A percentile compares a stretch with the other conserved stretches of the same genome.
These are phyloP conservation scores for Carex pumila DNA, from an alignment of 176 grass and related monocot genomes.

Conservation along the genomic window DNA sequence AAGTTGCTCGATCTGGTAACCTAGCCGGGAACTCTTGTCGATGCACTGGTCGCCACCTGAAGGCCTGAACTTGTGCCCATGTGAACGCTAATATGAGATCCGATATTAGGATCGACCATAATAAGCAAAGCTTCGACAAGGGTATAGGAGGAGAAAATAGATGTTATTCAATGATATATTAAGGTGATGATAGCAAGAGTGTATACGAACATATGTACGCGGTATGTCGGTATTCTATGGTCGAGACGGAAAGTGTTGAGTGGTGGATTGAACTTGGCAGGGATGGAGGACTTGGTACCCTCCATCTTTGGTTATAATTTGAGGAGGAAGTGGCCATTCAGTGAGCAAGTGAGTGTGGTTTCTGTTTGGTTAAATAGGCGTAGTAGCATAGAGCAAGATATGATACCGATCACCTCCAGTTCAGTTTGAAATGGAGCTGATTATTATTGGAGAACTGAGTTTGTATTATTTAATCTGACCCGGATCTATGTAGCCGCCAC, in stretches of 20 bases:
- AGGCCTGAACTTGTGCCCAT: constrained; percentile 21
- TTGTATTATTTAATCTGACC: not conserved
- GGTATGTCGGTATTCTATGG: constrained; percentile 3
- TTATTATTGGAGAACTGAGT: not conserved
- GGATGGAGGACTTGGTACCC: not conserved
- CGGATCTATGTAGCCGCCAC: not conserved
- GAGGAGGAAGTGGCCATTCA: not conserved
- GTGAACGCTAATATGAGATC: constrained; percentile 26
- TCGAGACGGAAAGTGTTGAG: constrained; percentile 17
- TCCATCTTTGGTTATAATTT: not conserved
- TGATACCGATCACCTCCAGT: not conserved
- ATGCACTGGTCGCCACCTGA: constrained; percentile 35
- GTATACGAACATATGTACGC: constrained; percentile 16
- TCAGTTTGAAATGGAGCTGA: not conserved
- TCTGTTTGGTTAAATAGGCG: constrained; percentile 3
- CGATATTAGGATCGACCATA: constrained; percentile 17
- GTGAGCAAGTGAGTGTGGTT: not conserved
- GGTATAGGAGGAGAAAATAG: not conserved
- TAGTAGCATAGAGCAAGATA: not conserved
- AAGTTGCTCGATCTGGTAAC: constrained; percentile 1
- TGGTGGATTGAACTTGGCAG: constrained; percentile 8
- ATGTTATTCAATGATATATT: constrained; percentile 1
- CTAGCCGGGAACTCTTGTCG: constrained; percentile 13
- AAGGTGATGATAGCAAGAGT: constrained; percentile 9
- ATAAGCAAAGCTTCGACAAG: not conserved